A percentile compares a stretch with the other conserved stretches of the same genome.
phyloP scores from a whole-genome alignment of 495 filamentous ascomycete genomes.

The Entonaema liquescens region DNA sequence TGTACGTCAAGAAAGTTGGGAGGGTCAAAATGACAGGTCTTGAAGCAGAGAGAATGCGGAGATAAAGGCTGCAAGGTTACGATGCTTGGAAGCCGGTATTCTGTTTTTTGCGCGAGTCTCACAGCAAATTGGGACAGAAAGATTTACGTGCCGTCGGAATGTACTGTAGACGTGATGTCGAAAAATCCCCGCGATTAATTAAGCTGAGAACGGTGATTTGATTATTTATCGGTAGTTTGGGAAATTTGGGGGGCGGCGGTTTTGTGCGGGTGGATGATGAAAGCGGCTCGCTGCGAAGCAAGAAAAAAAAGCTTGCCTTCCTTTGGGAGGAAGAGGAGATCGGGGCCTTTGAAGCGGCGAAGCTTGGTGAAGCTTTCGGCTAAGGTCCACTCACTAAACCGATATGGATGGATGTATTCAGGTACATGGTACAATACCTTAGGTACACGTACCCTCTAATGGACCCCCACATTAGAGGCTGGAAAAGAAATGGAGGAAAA shows the following conservation, averaged over 20 bases:
- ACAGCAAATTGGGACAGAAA: neutral
- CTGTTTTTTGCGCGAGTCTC: slow-evolving; percentile 10
- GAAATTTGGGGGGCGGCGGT: slow-evolving; percentile 27
- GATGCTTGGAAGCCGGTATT: neutral
- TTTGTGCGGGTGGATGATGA: slow-evolving; percentile 47
- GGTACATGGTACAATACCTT: neutral
- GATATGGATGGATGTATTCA: neutral
- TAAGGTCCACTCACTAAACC: slow-evolving; percentile 4
- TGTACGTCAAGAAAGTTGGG: slow-evolving; percentile 22
- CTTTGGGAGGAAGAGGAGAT: slow-evolving; percentile 25
- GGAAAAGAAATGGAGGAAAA: neutral
- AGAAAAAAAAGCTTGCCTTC: slow-evolving; percentile 33
- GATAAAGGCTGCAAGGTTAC: slow-evolving; percentile 41
- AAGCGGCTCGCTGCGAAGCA: slow-evolving; percentile 43
- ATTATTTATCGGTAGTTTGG: slow-evolving; percentile 35
- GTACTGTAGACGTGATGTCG: slow-evolving; percentile 12
- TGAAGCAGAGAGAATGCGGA: slow-evolving; percentile 28
- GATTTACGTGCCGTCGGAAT: slow-evolving; percentile 28
- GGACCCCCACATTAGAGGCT: neutral
- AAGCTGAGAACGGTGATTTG: slow-evolving; percentile 8
- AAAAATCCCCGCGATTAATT: slow-evolving; percentile 38
- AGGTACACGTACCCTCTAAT: neutral
- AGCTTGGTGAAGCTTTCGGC: slow-evolving; percentile 41
- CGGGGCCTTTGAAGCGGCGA: slow-evolving; percentile 18
- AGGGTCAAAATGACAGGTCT: slow-evolving; percentile 6